Evolutionary conservation across 257 asterid genomes (phyloP).

Genomic region (Echium plantagineum): DNA sequence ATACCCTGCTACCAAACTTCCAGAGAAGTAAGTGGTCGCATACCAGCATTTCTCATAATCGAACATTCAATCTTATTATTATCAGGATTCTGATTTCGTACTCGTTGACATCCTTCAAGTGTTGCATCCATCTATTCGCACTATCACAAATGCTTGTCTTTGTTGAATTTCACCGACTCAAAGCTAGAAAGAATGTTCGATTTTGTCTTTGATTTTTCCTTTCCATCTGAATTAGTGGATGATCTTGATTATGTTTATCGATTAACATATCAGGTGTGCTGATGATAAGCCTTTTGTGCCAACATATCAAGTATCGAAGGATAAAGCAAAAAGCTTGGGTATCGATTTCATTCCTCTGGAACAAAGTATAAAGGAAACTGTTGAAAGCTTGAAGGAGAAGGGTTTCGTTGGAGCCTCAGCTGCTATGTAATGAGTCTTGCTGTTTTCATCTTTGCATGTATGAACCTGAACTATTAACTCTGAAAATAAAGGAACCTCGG

Average conservation of each 20-base stretch:
- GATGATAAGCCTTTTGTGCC: constrained; percentile 55
- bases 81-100: neutral
- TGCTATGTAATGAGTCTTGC: constrained; percentile 12
- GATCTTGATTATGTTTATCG: neutral
- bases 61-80: neutral
- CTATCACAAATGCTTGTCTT: too few relatives aligned
- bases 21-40: constrained; percentile 6
- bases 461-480: neutral
- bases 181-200: too few relatives aligned
- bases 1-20: constrained; percentile 16
- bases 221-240: neutral
- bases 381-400: constrained; percentile 63
- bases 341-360: constrained; percentile 48
- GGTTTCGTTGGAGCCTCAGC: constrained; percentile 23
- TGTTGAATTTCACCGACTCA: too few relatives aligned
- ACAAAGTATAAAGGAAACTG: constrained; percentile 54
- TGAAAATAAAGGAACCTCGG: too few relatives aligned
- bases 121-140: neutral
- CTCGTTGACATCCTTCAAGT: neutral
- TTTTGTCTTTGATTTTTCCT: neutral
- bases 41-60: neutral
- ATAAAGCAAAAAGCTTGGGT: constrained; percentile 45
- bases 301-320: constrained; percentile 50
- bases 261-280: constrained; percentile 35
- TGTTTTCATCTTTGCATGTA: neutral